Conservation (phyloP, 1,284 basidiomycete genomes). For the Rhodotorula sp. region DNA sequence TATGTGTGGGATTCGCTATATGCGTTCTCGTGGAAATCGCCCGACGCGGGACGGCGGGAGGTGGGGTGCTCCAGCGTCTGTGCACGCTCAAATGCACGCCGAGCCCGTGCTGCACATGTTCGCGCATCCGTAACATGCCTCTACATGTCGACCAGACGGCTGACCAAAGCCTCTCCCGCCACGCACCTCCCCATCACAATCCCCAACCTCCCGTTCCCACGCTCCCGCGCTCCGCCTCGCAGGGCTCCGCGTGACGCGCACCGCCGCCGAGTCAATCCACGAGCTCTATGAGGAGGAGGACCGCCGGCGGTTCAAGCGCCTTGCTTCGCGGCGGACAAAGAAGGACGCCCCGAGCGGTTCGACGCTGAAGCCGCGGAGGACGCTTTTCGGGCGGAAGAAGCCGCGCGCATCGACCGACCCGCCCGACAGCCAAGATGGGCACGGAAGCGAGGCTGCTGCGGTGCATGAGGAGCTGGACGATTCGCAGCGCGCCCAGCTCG, state of each 20-base stretch:
- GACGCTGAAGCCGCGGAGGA: conserved; percentile 35
- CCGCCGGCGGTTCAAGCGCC: conserved; percentile 58
- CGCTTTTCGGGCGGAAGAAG: conserved; percentile 37
- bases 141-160: neutral
- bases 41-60: neutral
- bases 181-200: neutral
- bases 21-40: too few relatives aligned
- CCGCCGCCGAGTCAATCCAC: conserved; percentile 82
- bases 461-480: conserved; percentile 14
- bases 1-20: too few relatives aligned
- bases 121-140: neutral
- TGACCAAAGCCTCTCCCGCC: neutral
- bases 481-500: conserved; percentile 30
- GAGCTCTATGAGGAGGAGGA: conserved; percentile 78
- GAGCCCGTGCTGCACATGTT: neutral
- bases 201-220: too few relatives aligned
- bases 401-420: conserved; percentile 14
- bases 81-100: neutral
- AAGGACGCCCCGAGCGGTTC: conserved; percentile 38
- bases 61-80: neutral
- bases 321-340: conserved; percentile 23
- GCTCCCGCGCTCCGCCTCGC: neutral
- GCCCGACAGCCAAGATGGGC: conserved; percentile 8
- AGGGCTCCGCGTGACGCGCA: conserved; percentile 78
- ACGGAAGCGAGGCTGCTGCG: neutral